These are phyloP conservation scores for Juncus effusus DNA, from an alignment of 176 grass and related monocot genomes.

Conservation along the genomic window DNA sequence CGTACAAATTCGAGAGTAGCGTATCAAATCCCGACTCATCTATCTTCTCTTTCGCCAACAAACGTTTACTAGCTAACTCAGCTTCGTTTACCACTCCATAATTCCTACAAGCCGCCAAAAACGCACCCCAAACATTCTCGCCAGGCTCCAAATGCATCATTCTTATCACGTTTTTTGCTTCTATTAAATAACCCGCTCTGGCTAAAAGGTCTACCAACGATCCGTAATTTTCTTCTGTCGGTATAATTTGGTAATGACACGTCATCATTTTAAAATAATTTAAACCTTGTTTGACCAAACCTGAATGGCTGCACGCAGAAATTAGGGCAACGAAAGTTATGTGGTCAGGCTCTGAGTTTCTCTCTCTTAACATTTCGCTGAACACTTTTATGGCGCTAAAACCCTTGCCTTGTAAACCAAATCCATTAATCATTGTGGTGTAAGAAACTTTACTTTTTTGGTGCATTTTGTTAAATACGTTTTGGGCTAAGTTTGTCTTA, in stretches of 20 bases:
- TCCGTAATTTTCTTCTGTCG: conserved; percentile 35
- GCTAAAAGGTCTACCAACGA: conserved; percentile 34
- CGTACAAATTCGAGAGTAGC: conserved; percentile 29
- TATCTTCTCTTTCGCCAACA: not conserved
- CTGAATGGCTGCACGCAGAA: conserved; percentile 42
- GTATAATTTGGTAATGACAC: conserved; percentile 22
- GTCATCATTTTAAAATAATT: conserved; percentile 30
- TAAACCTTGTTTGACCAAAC: conserved; percentile 28
- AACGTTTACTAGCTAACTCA: conserved; percentile 10
- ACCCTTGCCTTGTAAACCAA: conserved; percentile 31
- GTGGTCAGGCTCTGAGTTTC: conserved; percentile 21
- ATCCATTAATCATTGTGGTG: conserved; percentile 34
- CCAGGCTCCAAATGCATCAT: conserved; percentile 8
- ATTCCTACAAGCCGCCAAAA: conserved; percentile 35
- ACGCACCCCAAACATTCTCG: conserved; percentile 32
- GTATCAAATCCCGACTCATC: conserved; percentile 20
- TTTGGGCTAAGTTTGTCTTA: conserved; percentile 9
- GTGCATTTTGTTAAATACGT: conserved; percentile 29
- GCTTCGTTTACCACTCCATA: conserved; percentile 24
- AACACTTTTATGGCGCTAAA: conserved; percentile 26
- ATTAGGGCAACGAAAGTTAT: conserved; percentile 33
- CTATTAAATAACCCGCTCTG: conserved; percentile 27
- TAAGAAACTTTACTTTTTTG: conserved; percentile 24
- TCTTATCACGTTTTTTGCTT: conserved; percentile 26
- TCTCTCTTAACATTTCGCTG: conserved; percentile 22